Evolutionary conservation across 352 stramenopile genomes (phyloP), one percentile per base, ranked within the genome.

Genomic region (Phytophthora melonis): DNA sequence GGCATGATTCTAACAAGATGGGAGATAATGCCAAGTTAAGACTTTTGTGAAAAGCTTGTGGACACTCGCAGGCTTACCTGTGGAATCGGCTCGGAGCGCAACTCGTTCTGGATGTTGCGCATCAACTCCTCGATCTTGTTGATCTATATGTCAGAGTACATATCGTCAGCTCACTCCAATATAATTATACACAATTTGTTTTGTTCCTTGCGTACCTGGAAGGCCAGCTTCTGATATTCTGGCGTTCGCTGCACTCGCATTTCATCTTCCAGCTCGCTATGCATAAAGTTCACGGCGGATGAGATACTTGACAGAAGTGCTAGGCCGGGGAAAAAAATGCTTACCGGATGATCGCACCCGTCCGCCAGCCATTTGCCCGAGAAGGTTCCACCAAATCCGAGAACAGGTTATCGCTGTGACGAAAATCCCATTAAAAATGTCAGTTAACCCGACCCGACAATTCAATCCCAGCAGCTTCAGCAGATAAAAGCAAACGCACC

Each of bases 301-400:
- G 18, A 50, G 41, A 50, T 50, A 21, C 9, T 8, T 21, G 14
- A 1, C 14, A 49, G 41, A 16, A 49, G 11, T 49, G 14, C 6
- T 11, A 21, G 41, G 5, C 8, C 36, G 36, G 23, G 23, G 23
- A 2, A 21, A 14, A 50, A 50, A 50, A 62, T 8, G 52, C 75
- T 49, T 66, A 90, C 85, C 93, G 93, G 49, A 97, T 98, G 47
- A 98, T 97, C 3, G 93, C 95, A 32, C 93, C 95, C 11, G 95
- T 98, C 55, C 90, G 91, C 95, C 95, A 98, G 1, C 94, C 93
- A 69, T 92, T 98, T 75, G 97, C 95, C 34, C 94, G 89, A 34
- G 96, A 97, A 5, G 95, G 94, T 71, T 98, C 94, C 9, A 98
- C 93, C 47, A 98, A 80, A 84, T 98, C 94, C 8, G 95, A 96